These are phyloP conservation scores for Dunaliella primolecta DNA, from an alignment of 139 green algal species.

Conservation along the genomic window DNA sequence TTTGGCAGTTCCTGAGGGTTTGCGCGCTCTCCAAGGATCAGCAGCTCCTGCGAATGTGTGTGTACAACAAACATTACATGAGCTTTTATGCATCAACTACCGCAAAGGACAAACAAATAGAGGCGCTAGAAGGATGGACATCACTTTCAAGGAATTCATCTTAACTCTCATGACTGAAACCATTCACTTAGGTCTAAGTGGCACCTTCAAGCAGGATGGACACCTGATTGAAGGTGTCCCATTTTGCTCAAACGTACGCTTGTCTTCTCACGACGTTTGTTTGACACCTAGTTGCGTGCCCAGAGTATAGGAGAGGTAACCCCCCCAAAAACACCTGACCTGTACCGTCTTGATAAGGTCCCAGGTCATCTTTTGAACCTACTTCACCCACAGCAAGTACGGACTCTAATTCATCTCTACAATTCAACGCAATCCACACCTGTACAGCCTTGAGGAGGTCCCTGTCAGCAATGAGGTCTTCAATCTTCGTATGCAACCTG, in stretches of 20 bases:
- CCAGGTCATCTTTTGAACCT: neutral
- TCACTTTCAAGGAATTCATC: neutral
- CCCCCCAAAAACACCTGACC: no score
- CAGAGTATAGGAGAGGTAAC: no score
- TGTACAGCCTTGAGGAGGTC: neutral
- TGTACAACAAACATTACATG: no score
- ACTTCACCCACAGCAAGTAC: neutral
- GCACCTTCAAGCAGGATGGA: neutral
- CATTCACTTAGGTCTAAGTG: neutral
- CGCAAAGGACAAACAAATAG: neutral
- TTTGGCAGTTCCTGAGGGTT: constrained; percentile 18
- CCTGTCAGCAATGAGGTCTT: neutral
- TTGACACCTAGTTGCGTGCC: no score
- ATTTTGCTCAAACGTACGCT: neutral
- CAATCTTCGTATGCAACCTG: neutral
- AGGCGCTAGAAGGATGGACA: neutral
- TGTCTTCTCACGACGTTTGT: neutral
- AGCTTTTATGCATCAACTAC: no score
- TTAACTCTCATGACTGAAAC: neutral
- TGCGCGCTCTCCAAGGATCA: constrained; percentile 11
- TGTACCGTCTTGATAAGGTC: no score
- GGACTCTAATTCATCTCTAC: neutral
- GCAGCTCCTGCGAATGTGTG: constrained; percentile 5
- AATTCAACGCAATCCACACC: neutral
- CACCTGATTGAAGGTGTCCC: neutral